Evolutionary conservation across 2,329 filamentous ascomycete genomes (phyloP).

Genomic region (Metarhizium humberi): DNA sequence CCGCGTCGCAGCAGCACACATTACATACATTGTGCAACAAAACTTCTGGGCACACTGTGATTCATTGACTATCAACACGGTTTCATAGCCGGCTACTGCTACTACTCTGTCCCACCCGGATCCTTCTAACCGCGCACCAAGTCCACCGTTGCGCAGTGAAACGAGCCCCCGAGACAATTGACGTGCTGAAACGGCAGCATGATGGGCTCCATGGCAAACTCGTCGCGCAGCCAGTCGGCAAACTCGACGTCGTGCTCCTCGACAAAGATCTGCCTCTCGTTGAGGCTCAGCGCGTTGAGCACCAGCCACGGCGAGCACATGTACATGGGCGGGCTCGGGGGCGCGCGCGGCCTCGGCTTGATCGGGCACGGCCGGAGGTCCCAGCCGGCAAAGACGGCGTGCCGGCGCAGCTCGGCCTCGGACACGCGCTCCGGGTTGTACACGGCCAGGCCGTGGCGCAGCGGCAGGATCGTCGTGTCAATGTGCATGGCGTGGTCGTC

Average conservation of each 20-base stretch:
- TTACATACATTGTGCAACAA: too few relatives aligned
- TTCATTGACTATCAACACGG: too few relatives aligned
- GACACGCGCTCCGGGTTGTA: conserved; percentile 17
- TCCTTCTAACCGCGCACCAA: conserved; percentile 4
- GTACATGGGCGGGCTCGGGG: conserved; percentile 13
- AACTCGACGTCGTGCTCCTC: conserved; percentile 15
- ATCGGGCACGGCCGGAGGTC: conserved; percentile 17
- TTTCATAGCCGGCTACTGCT: too few relatives aligned
- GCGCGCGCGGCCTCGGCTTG: conserved; percentile 6
- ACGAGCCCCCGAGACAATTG: conserved; percentile 22
- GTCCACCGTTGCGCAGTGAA: conserved; percentile 20
- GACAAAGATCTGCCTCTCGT: conserved; percentile 16
- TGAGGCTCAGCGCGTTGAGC: conserved; percentile 17
- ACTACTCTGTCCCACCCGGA: too few relatives aligned
- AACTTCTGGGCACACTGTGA: too few relatives aligned
- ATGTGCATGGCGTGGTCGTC: conserved; percentile 22
- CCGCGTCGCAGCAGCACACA: too few relatives aligned
- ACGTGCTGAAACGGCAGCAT: conserved; percentile 20
- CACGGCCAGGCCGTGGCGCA: conserved; percentile 17
- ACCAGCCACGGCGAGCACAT: conserved; percentile 19
- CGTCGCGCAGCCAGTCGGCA: conserved; percentile 8
- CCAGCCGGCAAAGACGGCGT: conserved; percentile 17
- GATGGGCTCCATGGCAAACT: conserved; percentile 10
- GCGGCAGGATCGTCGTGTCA: conserved; percentile 20
- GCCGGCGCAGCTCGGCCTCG: conserved; percentile 13